These are phyloP conservation scores for Sherardia arvensis DNA, from an alignment of 257 asterid species.

Conservation along the genomic window DNA sequence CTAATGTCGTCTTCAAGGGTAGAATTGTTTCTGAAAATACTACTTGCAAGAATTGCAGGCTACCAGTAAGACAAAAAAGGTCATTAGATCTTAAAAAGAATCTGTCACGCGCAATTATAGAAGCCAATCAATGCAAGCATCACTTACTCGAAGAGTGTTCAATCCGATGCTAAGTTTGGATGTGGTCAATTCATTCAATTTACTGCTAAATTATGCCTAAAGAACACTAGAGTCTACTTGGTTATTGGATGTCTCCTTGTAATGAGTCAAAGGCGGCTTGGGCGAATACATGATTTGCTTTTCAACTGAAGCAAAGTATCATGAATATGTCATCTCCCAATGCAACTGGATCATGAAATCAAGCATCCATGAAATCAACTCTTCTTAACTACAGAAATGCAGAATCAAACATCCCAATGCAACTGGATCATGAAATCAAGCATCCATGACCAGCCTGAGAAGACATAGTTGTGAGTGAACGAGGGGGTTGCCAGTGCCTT, in stretches of 20 bases:
- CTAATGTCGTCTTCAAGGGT: conserved; percentile 75
- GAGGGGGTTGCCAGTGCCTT: no score
- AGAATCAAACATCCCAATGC: no score
- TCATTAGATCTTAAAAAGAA: no score
- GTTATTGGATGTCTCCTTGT: conserved; percentile 72
- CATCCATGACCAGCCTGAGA: no score
- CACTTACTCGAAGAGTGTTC: conserved; percentile 83
- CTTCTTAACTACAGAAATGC: no score
- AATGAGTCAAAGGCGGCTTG: conserved; percentile 85
- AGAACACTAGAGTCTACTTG: conserved; percentile 48
- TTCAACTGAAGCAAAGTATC: conserved; percentile 50
- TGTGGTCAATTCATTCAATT: conserved; percentile 60
- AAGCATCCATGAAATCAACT: no score
- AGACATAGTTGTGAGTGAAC: no score
- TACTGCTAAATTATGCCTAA: conserved; percentile 45
- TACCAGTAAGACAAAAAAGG: neutral
- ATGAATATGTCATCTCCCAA: conserved; percentile 10
- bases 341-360: no score
- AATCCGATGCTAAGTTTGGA: conserved; percentile 81
- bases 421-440: no score
- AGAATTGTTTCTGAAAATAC: conserved; percentile 75
- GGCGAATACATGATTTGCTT: conserved; percentile 66
- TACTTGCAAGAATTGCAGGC: conserved; percentile 29
- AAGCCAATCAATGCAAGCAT: no score
- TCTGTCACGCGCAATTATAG: no score